These are phyloP conservation scores for Teunomyces pallodes DNA, from an alignment of 805 yeast species.

Conservation along the genomic window DNA sequence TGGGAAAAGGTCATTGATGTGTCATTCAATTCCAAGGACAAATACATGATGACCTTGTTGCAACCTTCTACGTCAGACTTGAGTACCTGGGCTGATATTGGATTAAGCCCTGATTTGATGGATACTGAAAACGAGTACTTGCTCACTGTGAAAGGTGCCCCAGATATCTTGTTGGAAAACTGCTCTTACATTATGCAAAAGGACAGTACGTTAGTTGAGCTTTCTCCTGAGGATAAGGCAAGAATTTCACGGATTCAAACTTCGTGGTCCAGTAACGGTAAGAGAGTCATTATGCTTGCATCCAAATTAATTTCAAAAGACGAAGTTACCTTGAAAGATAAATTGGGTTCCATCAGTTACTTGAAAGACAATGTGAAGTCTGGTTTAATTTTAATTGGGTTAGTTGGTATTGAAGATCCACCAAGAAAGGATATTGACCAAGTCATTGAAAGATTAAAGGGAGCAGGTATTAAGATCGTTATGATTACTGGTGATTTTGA, in stretches of 20 bases:
- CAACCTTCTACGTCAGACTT: slow-evolving; percentile 10
- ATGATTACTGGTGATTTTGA: slow-evolving; percentile 57
- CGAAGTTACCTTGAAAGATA: slow-evolving; percentile 8
- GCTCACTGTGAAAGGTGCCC: slow-evolving; percentile 44
- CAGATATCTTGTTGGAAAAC: slow-evolving; percentile 38
- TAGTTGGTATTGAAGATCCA: slow-evolving; percentile 45
- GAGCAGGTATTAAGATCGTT: slow-evolving; percentile 40
- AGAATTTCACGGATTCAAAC: slow-evolving; percentile 25
- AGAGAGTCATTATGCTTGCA: slow-evolving; percentile 32
- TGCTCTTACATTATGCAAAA: slow-evolving; percentile 20
- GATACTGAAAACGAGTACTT: slow-evolving; percentile 14
- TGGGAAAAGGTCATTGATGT: slow-evolving; percentile 29
- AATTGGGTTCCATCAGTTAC: slow-evolving; percentile 11
- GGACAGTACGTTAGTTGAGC: slow-evolving; percentile 15
- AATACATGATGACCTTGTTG: slow-evolving; percentile 39
- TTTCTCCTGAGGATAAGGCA: slow-evolving; percentile 13
- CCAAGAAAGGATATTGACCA: slow-evolving; percentile 35
- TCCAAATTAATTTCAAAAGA: slow-evolving; percentile 20
- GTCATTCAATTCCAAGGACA: slow-evolving; percentile 47
- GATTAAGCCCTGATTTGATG: slow-evolving; percentile 7
- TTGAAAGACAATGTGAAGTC: slow-evolving; percentile 13
- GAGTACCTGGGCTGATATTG: slow-evolving; percentile 10
- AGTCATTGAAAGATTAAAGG: slow-evolving; percentile 30
- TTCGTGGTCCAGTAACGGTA: slow-evolving; percentile 36
- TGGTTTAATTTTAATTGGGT: slow-evolving; percentile 31